Evolutionary conservation across 2,329 filamentous ascomycete species (phyloP), one percentile per base, ranked within the genome.

Genomic region (Fusarium nygamai): DNA sequence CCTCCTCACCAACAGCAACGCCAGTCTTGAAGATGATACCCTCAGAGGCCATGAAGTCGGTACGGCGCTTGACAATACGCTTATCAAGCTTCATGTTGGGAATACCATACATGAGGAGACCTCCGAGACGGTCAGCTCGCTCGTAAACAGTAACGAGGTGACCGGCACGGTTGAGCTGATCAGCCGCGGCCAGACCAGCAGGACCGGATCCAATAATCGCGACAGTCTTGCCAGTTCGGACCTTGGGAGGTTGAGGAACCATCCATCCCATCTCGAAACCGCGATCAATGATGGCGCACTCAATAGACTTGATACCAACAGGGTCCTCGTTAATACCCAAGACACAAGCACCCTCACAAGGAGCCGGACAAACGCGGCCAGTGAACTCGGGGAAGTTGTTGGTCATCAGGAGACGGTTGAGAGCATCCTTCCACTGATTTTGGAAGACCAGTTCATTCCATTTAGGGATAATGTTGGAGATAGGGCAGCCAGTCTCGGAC

Each of bases 11-110:
- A 77, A 98, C 89, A 41, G 91, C 86, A 63, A 94, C 91, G 70
- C 92, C 91, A 38, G 93, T 93, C 84, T 94, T 91, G 85, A 97
- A 98, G 59, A 89, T 88, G 80, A 98, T 86, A 56, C 96, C 96
- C 84, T 98, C 96, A 8, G 92, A 90, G 62, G 93, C 94, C 94
- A 98, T 96, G 84, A 98, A 95, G 84, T 98, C 94, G 56, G 96
- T 95, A 83, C 96, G 93, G 60, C 96, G 93, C 88, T 98, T 96
- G 69, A 98, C 96, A 73, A 98, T 92, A 81, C 94, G 94, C 89
- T 98, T 98, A 87, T 98, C 96, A 47, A 98, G 93, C 88, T 98
- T 98, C 96, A 98, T 98, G 88, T 98, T 98, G 76, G 96, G 96
- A 77, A 98, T 98, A 77, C 96, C 96, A 81, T 98, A 98, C 96